A percentile compares a stretch with the other conserved stretches of the same genome.
phyloP scores from a whole-genome alignment of 78 protist species.

The Ministeria vibrans region DNA sequence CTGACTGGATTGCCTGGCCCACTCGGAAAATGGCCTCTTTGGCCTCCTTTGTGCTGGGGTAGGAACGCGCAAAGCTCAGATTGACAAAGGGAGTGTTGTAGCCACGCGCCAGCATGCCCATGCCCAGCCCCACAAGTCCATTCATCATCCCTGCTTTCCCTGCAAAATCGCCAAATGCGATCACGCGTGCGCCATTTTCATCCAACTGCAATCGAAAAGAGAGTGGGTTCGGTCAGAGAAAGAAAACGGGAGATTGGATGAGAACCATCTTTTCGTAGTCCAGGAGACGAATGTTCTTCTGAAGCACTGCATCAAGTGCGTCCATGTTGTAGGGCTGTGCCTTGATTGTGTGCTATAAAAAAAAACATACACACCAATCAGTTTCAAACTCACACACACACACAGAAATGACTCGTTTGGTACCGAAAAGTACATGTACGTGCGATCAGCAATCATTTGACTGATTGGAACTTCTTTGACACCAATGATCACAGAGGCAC shows the following conservation, averaged over 20 bases:
- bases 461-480: constrained; percentile 78
- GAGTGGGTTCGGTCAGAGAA: neutral
- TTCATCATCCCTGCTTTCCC: constrained; percentile 84
- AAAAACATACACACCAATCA: constrained; percentile 18
- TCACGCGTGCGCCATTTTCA: constrained; percentile 55
- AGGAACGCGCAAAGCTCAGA: constrained; percentile 54
- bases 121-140: constrained; percentile 70
- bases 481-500: constrained; percentile 61
- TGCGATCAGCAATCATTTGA: constrained; percentile 36
- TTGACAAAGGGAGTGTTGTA: constrained; percentile 70
- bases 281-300: constrained; percentile 62
- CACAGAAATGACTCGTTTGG: neutral
- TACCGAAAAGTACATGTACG: constrained; percentile 34
- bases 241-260: neutral
- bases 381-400: neutral
- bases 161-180: constrained; percentile 79
- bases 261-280: constrained; percentile 83
- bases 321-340: constrained; percentile 89
- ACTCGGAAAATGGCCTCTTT: constrained; percentile 52
- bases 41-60: constrained; percentile 45
- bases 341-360: constrained; percentile 87
- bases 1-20: constrained; percentile 65
- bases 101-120: constrained; percentile 60
- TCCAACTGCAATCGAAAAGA: constrained; percentile 23
- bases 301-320: constrained; percentile 63